phyloP scores from a whole-genome alignment of 176 grass and related monocot genomes.

The Oryza glumipatula region DNA sequence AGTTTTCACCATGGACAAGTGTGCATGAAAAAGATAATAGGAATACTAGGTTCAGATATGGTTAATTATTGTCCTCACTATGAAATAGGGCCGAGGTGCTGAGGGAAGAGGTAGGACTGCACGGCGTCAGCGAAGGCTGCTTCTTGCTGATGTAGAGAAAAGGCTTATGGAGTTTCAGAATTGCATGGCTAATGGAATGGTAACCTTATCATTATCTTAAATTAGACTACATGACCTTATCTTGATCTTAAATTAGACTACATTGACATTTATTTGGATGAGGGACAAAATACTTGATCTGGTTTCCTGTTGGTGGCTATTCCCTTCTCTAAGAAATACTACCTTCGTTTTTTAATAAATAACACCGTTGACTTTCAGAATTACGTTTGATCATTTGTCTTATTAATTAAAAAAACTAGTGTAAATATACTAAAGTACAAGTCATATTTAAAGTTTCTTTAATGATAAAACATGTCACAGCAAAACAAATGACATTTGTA shows the following conservation, averaged over 20 bases:
- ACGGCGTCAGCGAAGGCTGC: slow-evolving; percentile 79
- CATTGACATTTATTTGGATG: slow-evolving; percentile 16
- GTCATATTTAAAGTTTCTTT: no score
- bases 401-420: no score
- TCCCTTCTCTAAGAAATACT: not conserved
- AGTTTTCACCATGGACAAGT: not conserved
- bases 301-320: slow-evolving; percentile 37
- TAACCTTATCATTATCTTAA: slow-evolving; percentile 45
- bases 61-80: slow-evolving; percentile 38
- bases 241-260: slow-evolving; percentile 17
- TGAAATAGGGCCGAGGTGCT: slow-evolving; percentile 78
- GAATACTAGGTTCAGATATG: slow-evolving; percentile 6
- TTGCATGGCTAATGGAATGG: slow-evolving; percentile 75
- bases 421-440: no score
- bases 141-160: slow-evolving; percentile 85
- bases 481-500: no score
- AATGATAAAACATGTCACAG: no score
- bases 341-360: no score
- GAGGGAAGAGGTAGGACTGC: slow-evolving; percentile 92
- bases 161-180: slow-evolving; percentile 77
- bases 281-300: slow-evolving; percentile 8
- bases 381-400: no score
- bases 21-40: slow-evolving; percentile 28
- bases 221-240: slow-evolving; percentile 36
- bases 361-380: no score